Percentiles rank a stretch among this genome's conserved stretches.
Evolutionary conservation across 345 rosid genomes (phyloP).

Genomic region (Lenwebbia sp.): DNA sequence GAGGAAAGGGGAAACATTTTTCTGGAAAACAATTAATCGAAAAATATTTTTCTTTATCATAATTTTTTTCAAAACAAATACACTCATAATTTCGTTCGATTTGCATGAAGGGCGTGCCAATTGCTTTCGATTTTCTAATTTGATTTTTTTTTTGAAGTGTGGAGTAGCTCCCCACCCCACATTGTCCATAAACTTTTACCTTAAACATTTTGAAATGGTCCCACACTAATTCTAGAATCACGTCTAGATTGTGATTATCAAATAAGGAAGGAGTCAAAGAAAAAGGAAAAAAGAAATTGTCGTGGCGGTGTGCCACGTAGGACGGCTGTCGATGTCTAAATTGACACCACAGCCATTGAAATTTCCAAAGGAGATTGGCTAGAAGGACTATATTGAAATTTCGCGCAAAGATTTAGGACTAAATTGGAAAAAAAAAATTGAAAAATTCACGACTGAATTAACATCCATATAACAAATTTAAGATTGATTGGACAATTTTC

Average conservation of each 20-base stretch:
- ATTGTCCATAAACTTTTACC: neutral
- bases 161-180: neutral
- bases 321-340: rapidly evolving
- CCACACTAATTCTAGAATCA: neutral
- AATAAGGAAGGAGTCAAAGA: neutral
- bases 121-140: neutral
- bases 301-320: rapidly evolving
- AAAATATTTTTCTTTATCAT: neutral
- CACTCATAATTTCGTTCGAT: neutral
- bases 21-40: too few relatives aligned
- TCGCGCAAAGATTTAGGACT: rapidly evolving
- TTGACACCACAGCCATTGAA: rapidly evolving
- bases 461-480: neutral
- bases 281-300: neutral
- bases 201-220: neutral
- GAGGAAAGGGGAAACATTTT: neutral
- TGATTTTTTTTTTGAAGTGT: neutral
- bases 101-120: neutral
- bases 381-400: neutral
- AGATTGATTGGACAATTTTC: rapidly evolving
- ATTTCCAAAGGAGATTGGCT: neutral
- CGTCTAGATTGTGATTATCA: too few relatives aligned
- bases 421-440: neutral
- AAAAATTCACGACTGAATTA: rapidly evolving
- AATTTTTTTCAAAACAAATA: neutral